These are phyloP conservation scores for Erysimum cheiranthoides DNA, from an alignment of 345 rosid species.

Conservation along the genomic window DNA sequence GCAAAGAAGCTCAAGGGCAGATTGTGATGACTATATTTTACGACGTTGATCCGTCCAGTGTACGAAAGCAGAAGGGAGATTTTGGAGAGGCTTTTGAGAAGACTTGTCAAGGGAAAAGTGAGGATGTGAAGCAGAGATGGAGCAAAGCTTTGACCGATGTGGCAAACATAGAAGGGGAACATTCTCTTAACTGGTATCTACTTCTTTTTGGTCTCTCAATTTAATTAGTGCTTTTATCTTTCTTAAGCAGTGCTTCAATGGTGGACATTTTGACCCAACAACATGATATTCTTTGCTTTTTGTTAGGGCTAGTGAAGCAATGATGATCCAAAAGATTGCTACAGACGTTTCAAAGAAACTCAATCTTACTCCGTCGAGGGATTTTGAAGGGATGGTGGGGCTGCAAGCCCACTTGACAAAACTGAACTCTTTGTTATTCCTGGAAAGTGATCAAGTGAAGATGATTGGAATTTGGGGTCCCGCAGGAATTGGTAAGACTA, in stretches of 20 bases:
- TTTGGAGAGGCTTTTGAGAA: not conserved
- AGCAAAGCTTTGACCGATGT: not conserved
- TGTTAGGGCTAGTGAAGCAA: constrained; percentile 20
- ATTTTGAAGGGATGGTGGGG: constrained; percentile 9
- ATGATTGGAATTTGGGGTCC: constrained; percentile 25
- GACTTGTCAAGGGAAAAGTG: not conserved
- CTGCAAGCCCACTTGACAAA: not conserved
- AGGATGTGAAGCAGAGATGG: constrained; percentile 2
- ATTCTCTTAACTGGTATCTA: not conserved
- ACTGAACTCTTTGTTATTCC: not conserved
- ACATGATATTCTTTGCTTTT: not conserved
- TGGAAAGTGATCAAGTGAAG: not conserved
- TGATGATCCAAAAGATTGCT: constrained; percentile 18
- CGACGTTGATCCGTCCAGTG: constrained; percentile 1
- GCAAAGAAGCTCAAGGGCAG: not conserved
- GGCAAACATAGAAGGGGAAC: not conserved
- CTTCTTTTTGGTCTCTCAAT: not conserved
- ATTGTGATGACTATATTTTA: not conserved
- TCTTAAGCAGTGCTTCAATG: not conserved
- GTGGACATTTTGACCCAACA: not conserved
- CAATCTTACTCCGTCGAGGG: not conserved
- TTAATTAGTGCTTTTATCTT: not conserved
- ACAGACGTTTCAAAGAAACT: constrained; percentile 8
- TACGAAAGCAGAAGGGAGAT: not conserved
- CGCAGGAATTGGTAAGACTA: constrained; percentile 10